Conservation (phyloP, 805 yeast species). For the Lipomyces starkeyi region DNA sequence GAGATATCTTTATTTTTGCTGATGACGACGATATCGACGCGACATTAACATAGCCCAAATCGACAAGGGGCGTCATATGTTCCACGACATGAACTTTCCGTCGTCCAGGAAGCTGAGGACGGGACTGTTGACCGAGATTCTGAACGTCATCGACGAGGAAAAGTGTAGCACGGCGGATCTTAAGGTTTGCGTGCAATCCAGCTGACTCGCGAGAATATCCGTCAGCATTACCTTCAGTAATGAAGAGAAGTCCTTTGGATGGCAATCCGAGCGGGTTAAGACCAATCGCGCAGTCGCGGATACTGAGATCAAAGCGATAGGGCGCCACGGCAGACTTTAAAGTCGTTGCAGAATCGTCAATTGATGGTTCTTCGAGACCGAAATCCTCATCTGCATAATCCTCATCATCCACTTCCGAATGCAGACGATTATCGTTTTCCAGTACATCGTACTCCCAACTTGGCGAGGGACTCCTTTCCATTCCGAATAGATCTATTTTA, state of each 20-base stretch:
- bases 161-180: conserved; percentile 57
- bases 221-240: conserved; percentile 63
- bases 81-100: conserved; percentile 35
- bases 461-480: conserved; percentile 21
- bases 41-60: conserved; percentile 60
- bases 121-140: conserved; percentile 45
- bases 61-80: conserved; percentile 50
- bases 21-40: conserved; percentile 48
- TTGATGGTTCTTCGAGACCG: conserved; percentile 26
- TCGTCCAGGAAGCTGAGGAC: conserved; percentile 21
- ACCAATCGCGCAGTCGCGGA: conserved; percentile 64
- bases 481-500: conserved; percentile 16
- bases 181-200: conserved; percentile 47
- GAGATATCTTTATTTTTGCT: conserved; percentile 16
- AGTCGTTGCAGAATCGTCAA: conserved; percentile 35
- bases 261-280: conserved; percentile 65
- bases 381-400: conserved; percentile 29
- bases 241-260: conserved; percentile 58
- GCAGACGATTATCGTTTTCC: conserved; percentile 25
- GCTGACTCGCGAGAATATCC: conserved; percentile 49
- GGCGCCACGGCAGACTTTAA: conserved; percentile 15
- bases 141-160: conserved; percentile 68
- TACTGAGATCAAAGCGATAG: conserved; percentile 39
- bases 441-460: conserved; percentile 30
- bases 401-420: conserved; percentile 27